Base-by-base conservation (phyloP, 1,284 basidiomycete genomes). In the Sanghuangporus weigelae region DNA sequence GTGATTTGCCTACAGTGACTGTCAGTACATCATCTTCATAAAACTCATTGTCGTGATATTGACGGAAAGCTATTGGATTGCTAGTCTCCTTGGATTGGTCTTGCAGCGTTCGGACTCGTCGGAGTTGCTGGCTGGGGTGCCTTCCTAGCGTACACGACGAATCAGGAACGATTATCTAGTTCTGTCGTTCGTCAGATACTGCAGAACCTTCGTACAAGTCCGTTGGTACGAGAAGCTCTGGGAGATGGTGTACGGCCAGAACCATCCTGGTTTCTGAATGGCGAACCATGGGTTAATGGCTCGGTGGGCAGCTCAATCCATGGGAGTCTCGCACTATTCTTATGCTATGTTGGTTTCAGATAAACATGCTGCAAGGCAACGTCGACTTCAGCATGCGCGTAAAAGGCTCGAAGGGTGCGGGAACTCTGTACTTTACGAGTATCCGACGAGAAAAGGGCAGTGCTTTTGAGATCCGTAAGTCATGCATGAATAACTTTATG, bases 401-500 rank as follows among this genome's bases (percentile, higher is more conserved):
- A 26, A 87, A 84, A 69, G 90, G 90, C 0, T 84, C 89, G 46
- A 84, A 81, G 77, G 83, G 88, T 84, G 78, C 84, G 14, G 90
- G 90, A 6, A 92, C 88, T 7, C 72, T 92, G 0, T 92, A 92
- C 70, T 92, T 92, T 72, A 92, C 90, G 6, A 91, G 88, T 71
- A 86, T 91, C 64, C 80, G 90, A 53, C 86, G 84, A 75, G 84
- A 81, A n/a, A 92, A 91, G 70, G 90, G 89, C 5, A 76, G 82
- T 50, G 81, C 82, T 0, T 92, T 89, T 71, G 84, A 81, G 39
- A 86, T 87, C 4, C 70, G 89, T 90, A 73, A 68, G 89, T 81
- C 40, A 19, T 26, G 11, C 14, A 19, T 31, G 31, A n/a, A 8
- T 4, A 4, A 31, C 26, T 38, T 55, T 14, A 7, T 19, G 16